These are phyloP conservation scores for Colletotrichum eleusines DNA, from an alignment of 2,329 filamentous ascomycete genomes.

Conservation along the genomic window DNA sequence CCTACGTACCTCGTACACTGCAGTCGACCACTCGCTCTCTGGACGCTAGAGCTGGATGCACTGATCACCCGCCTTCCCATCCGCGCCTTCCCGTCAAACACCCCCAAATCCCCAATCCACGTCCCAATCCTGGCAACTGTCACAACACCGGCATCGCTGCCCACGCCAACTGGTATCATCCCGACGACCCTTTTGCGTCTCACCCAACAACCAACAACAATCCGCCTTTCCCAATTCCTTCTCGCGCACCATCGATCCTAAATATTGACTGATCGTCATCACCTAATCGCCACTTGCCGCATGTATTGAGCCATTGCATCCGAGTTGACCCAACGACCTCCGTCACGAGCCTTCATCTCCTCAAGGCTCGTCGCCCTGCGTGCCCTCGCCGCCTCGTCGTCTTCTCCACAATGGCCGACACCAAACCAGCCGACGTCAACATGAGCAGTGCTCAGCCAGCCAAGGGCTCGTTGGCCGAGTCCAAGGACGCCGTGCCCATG, in stretches of 20 bases:
- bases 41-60: conserved; percentile 19
- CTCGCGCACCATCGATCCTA: not conserved
- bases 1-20: too few species aligned
- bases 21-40: not conserved
- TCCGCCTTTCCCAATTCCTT: conserved; percentile 18
- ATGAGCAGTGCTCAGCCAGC: conserved; percentile 48
- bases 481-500: conserved; percentile 55
- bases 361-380: conserved; percentile 32
- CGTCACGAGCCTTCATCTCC: conserved; percentile 44
- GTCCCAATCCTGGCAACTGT: conserved; percentile 39
- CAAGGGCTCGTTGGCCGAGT: conserved; percentile 49
- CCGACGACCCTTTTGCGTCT: conserved; percentile 30
- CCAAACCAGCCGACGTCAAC: conserved; percentile 48
- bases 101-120: conserved; percentile 17
- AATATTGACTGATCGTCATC: conserved; percentile 1
- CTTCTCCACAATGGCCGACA: conserved; percentile 39
- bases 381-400: conserved; percentile 48
- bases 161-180: conserved; percentile 40
- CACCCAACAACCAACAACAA: conserved; percentile 24
- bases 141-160: conserved; percentile 27
- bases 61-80: conserved; percentile 29
- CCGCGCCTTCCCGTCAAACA: conserved; percentile 12
- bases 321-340: conserved; percentile 38
- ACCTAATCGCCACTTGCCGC: conserved; percentile 18
- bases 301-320: conserved; percentile 36